Base-by-base conservation (phyloP, 176 grass and related monocot species). In the Tillandsia fasciculata region DNA sequence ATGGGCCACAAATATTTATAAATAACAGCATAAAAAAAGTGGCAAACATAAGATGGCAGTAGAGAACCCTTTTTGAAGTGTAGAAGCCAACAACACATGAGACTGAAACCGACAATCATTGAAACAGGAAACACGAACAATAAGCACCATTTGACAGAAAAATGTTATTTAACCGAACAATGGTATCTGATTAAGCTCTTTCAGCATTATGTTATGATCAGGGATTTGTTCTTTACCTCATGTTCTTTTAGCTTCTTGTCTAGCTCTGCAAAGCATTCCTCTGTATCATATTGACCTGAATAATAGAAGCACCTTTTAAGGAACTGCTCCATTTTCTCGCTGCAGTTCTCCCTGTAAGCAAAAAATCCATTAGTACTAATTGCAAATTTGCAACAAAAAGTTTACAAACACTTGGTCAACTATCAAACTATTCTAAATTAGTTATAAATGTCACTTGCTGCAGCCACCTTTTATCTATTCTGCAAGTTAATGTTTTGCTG, bases 281-380 rank as follows among this genome's bases (percentile, higher is more conserved):
- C 84, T 9, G 87, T 90, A 65, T 92, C 89, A 77, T 99, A 99
- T 79, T 93, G 94, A 18, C 94, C 94, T 64, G 94, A 92, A 74
- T 99, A 89, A 82, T 99, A 93, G 79, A 99, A 99, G 86, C 94
- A 99, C 79, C 94, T 79, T 65, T 90, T 85, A 27, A 99, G 74
- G 72, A 99, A 99, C 66, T 99, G 83, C 12, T 93, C 86, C 87
- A 99, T 99, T 83, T 99, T 99, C 80, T 83, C 84, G 73, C 52
- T 88, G 65, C 94, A 99, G 77, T 93, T 99, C 70, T 99, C 94
- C 80, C 94, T 99, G 70, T 12, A 58, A 64, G 75, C 29, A 18
- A 78, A 49, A 75, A 22, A 71, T 65, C n/a, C 22, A 2, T 61
- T 23, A 14, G 10, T 61, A 18, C 56, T 9, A 42, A 42, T 61